Percentiles rank a stretch among this genome's conserved stretches.
These are phyloP conservation scores for Hibiscus trionum DNA, from an alignment of 345 rosid genomes.

Conservation along the genomic window DNA sequence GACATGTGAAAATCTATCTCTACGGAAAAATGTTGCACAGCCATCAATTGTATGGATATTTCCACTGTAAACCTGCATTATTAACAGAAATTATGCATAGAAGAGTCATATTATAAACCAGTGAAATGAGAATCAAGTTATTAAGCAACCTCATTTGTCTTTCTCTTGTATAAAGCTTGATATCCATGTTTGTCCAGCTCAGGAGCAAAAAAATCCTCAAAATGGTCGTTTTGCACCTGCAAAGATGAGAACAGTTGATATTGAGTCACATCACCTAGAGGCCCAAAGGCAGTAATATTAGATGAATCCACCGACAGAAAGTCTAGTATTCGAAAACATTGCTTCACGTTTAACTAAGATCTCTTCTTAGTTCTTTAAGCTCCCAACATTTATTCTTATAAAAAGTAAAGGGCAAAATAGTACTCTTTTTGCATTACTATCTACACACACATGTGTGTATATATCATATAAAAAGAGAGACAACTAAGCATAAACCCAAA, in stretches of 20 bases:
- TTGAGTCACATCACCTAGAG: not conserved
- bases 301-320: not conserved
- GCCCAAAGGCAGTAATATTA: not conserved
- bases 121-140: not conserved
- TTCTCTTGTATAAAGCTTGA: slow-evolving; percentile 78
- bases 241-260: slow-evolving; percentile 14
- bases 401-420: not conserved
- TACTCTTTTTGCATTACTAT: not conserved
- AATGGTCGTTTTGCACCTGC: slow-evolving; percentile 95
- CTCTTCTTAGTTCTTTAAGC: not conserved
- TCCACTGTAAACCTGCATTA: slow-evolving; percentile 63
- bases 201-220: slow-evolving; percentile 78
- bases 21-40: slow-evolving; percentile 90
- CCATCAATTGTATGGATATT: slow-evolving; percentile 65
- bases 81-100: not conserved
- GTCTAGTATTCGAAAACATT: not conserved
- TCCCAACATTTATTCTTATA: not conserved
- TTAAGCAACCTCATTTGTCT: slow-evolving; percentile 72
- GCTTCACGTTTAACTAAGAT: not conserved
- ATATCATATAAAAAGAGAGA: not conserved
- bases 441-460: not conserved
- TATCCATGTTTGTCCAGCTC: slow-evolving; percentile 97
- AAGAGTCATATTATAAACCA: not conserved
- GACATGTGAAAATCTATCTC: slow-evolving; percentile 93
- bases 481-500: not conserved